Evolutionary conservation across 805 yeast species (phyloP).

Genomic region (Lipomyces starkeyi): DNA sequence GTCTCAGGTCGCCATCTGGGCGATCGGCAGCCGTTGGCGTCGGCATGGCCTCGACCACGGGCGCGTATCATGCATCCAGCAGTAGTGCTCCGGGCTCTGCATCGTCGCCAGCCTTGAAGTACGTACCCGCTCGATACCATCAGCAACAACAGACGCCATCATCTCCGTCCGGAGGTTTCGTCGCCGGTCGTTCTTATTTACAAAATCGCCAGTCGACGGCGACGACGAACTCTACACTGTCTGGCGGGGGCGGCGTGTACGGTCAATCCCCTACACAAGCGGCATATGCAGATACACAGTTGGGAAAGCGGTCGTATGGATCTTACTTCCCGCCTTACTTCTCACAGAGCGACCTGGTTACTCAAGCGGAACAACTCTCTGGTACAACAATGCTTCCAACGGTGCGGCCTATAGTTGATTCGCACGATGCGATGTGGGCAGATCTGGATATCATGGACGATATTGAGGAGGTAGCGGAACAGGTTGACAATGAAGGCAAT

Average conservation of each 20-base stretch:
- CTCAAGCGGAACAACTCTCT: conserved; percentile 19
- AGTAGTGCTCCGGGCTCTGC: background rate
- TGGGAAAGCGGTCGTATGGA: conserved; percentile 2
- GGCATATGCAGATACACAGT: conserved; percentile 1
- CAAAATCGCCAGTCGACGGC: conserved; percentile 12
- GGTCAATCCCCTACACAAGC: conserved; percentile 7
- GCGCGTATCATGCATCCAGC: background rate
- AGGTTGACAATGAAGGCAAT: conserved; percentile 43
- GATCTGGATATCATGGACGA: conserved; percentile 86
- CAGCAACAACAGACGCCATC: background rate
- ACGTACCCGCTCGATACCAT: background rate
- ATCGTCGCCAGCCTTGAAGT: conserved; percentile 3
- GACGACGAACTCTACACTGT: conserved; percentile 7
- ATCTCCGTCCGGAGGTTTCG: background rate
- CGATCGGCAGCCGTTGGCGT: background rate
- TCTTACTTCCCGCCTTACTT: conserved; percentile 12
- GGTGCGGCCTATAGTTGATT: conserved; percentile 46
- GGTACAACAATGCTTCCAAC: conserved; percentile 18
- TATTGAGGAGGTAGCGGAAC: conserved; percentile 64
- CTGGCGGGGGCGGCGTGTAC: conserved; percentile 8
- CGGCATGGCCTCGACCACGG: background rate
- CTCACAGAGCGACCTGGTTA: conserved; percentile 19
- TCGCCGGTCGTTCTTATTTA: background rate
- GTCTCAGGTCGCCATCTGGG: background rate
- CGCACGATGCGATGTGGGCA: conserved; percentile 82